Conservation (phyloP, 441 rosid genomes). For the Brassica balearica region DNA sequence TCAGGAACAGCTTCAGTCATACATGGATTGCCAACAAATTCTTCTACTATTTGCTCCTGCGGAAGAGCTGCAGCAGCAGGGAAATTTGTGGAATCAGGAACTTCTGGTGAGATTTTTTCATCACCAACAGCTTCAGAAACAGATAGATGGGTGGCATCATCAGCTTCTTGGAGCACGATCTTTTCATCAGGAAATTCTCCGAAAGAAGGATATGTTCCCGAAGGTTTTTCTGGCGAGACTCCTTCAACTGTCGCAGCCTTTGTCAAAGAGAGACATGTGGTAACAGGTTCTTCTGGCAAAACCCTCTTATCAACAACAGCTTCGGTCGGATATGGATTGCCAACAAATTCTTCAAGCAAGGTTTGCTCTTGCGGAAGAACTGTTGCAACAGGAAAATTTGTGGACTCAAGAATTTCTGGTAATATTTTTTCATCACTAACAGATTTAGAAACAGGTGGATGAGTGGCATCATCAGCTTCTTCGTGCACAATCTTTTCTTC, state of each 20-base stretch:
- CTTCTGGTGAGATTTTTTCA: constrained; percentile 14
- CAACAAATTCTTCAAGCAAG: constrained; percentile 9
- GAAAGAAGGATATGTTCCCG: constrained; percentile 5
- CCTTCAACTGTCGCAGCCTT: constrained; percentile 11
- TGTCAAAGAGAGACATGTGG: constrained; percentile 33
- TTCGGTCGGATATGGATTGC: constrained; percentile 14
- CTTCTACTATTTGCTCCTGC: constrained; percentile 22
- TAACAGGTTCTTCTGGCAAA: constrained; percentile 5
- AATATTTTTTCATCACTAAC: constrained; percentile 20
- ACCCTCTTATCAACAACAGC: constrained; percentile 13
- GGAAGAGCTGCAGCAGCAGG: constrained; percentile 23
- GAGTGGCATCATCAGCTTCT: constrained; percentile 30
- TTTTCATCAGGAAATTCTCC: constrained; percentile 10
- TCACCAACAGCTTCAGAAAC: constrained; percentile 16
- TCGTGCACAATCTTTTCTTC: constrained; percentile 1
- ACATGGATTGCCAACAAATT: constrained; percentile 4
- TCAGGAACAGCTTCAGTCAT: constrained; percentile 17
- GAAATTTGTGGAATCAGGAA: constrained; percentile 18
- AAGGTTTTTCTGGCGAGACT: constrained; percentile 20
- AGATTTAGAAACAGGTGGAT: constrained; percentile 25
- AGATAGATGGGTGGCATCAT: constrained; percentile 27
- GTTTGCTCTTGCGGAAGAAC: constrained; percentile 29
- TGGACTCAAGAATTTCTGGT: constrained; percentile 15
- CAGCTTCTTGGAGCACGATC: constrained; percentile 15
- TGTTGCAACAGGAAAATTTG: constrained; percentile 5